Evolutionary conservation across 2,329 filamentous ascomycete genomes (phyloP), one percentile per base, ranked within the genome.

Genomic region (Metarhizium rileyi): DNA sequence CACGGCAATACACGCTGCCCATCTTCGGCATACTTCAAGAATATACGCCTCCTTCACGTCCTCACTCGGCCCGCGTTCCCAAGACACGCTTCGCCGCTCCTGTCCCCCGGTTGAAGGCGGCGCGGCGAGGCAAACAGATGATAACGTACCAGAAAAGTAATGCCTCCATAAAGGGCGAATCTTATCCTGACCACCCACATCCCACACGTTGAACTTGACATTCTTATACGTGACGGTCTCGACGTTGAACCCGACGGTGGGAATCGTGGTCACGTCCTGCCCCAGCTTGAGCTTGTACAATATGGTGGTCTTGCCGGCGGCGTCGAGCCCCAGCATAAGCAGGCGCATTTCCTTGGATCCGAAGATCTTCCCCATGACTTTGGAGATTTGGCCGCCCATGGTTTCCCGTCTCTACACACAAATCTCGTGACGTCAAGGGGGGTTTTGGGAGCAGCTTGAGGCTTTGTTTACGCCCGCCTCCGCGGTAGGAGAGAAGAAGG

Each of bases 141-240:
- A 18, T 35, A 23, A 64, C 78, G 63, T 69, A 83, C 84, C 86
- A 59, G 83, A 86, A 67, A 95, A 97, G 76, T 97, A 97, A 76
- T 97, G 91, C 72, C 91, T 84, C 91, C 91, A 97, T 53, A 97
- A 76, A 55, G 91, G 91, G 58, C 91, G 81, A 65, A 97, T 97
- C 84, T 97, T 97, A 80, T 97, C 91, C 77, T 97, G 91, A 57
- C 91, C 91, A 70, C 91, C 91, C 53, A 97, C 91, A 75, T 97
- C 91, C 91, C 91, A 97, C 56, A 97, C 91, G 63, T 94, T 97
- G 77, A 97, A 97, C 73, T 96, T 94, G 72, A 96, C 90, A 70
- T 97, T 97, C 80, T 96, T 96, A 78, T 95, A 96, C 59, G 90
- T 94, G 63, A 97, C 90, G 4, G 90, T 95, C 78, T 97, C 91